These are phyloP conservation scores for Tricholoma furcatifolium DNA, from an alignment of 768 basidiomycete species.

Conservation along the genomic window DNA sequence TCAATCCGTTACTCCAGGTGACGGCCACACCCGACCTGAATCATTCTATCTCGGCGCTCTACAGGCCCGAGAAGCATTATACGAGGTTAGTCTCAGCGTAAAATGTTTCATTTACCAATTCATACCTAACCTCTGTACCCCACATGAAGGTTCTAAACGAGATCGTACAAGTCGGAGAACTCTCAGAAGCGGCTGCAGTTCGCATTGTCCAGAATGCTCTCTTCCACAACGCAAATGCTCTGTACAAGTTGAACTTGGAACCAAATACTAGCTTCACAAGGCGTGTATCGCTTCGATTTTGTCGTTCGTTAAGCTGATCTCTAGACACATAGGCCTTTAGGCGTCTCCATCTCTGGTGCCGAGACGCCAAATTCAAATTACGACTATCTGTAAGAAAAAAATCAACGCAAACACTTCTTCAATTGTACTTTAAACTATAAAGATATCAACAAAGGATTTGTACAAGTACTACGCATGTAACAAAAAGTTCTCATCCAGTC, in stretches of 20 bases:
- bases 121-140: neutral
- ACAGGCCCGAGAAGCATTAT: conserved; percentile 65
- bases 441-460: conserved; percentile 1
- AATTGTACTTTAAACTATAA: conserved; percentile 7
- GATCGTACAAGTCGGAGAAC: conserved; percentile 43
- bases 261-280: conserved; percentile 6
- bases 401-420: no score
- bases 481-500: neutral
- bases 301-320: no score
- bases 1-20: conserved; percentile 32
- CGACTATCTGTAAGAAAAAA: no score
- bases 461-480: neutral
- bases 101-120: neutral
- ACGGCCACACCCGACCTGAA: conserved; percentile 79
- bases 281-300: no score
- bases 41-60: conserved; percentile 65
- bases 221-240: conserved; percentile 63
- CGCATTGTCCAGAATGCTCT: conserved; percentile 52
- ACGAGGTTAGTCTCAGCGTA: conserved; percentile 39
- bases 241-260: conserved; percentile 57
- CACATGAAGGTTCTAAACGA: conserved; percentile 53
- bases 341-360: no score
- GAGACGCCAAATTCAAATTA: no score
- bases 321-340: no score
- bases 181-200: conserved; percentile 56